These are phyloP conservation scores for Closterium sp. DNA, from an alignment of 139 green algal species.

Conservation along the genomic window DNA sequence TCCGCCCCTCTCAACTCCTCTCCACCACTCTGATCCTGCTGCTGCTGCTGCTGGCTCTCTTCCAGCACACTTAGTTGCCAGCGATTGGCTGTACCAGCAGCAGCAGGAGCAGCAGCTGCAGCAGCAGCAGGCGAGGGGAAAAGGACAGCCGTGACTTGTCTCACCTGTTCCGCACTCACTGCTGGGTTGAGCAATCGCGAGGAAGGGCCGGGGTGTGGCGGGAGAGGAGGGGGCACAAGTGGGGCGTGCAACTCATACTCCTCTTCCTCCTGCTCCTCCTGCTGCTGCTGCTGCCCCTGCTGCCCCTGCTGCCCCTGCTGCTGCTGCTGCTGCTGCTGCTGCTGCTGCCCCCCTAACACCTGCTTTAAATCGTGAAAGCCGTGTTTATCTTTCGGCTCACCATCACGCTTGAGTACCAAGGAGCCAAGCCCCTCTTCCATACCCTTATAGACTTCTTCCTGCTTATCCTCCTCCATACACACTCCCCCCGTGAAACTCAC, in stretches of 20 bases:
- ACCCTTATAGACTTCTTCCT: neutral
- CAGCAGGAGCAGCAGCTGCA: neutral
- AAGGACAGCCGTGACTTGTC: neutral
- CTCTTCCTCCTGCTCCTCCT: neutral
- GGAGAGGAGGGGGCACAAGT: neutral
- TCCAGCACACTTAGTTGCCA: no score
- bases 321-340: neutral
- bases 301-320: neutral
- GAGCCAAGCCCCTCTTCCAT: neutral
- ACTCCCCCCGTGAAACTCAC: neutral
- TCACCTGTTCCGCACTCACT: neutral
- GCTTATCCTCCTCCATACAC: neutral
- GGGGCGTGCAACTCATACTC: neutral
- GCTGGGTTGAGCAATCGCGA: neutral
- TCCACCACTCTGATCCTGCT: no score
- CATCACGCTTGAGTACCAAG: neutral
- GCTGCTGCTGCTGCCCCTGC: neutral
- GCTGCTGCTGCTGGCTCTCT: no score
- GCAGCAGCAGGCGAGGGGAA: neutral
- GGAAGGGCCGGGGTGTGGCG: neutral
- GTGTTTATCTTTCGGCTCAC: neutral
- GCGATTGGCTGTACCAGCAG: no score
- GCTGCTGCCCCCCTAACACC: neutral
- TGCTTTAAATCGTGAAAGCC: neutral
- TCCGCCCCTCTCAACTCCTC: neutral